A percentile compares a stretch with the other conserved stretches of the same genome.
phyloP scores from a whole-genome alignment of 2,329 filamentous ascomycete genomes.

The Xylaria polymorpha region DNA sequence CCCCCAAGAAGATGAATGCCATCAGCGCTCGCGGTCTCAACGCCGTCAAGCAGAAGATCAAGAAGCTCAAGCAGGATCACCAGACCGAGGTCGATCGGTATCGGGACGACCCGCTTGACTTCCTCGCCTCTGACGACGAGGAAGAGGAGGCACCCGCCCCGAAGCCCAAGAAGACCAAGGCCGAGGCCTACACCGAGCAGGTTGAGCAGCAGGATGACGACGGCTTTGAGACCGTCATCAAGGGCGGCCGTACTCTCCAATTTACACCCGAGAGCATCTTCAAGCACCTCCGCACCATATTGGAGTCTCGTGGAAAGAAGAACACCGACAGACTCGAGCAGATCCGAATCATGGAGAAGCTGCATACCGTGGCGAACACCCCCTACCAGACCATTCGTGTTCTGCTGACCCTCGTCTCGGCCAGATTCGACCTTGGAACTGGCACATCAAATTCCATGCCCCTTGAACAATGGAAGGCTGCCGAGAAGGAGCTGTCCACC shows the following conservation, averaged over 20 bases:
- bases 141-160: conserved; percentile 72
- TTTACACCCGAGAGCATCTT: conserved; percentile 98
- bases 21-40: conserved; percentile 94
- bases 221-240: conserved; percentile 89
- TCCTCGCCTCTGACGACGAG: conserved; percentile 69
- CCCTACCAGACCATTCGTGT: conserved; percentile 96
- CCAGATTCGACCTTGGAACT: conserved; percentile 90
- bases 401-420: conserved; percentile 89
- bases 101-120: conserved; percentile 68
- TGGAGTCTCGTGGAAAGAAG: conserved; percentile 98
- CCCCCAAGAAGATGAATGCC: conserved; percentile 98
- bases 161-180: conserved; percentile 65
- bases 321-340: conserved; percentile 96
- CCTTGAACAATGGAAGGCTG: conserved; percentile 95
- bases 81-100: conserved; percentile 87
- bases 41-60: conserved; percentile 96
- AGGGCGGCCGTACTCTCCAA: conserved; percentile 86
- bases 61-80: conserved; percentile 98
- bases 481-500: conserved; percentile 84
- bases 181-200: conserved; percentile 62
- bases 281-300: conserved; percentile 92
- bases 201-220: conserved; percentile 76
- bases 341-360: conserved; percentile 97
- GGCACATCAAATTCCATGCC: conserved; percentile 85
- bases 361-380: conserved; percentile 86